These are phyloP conservation scores for Mangifera indica DNA, from an alignment of 345 rosid species.

Conservation along the genomic window DNA sequence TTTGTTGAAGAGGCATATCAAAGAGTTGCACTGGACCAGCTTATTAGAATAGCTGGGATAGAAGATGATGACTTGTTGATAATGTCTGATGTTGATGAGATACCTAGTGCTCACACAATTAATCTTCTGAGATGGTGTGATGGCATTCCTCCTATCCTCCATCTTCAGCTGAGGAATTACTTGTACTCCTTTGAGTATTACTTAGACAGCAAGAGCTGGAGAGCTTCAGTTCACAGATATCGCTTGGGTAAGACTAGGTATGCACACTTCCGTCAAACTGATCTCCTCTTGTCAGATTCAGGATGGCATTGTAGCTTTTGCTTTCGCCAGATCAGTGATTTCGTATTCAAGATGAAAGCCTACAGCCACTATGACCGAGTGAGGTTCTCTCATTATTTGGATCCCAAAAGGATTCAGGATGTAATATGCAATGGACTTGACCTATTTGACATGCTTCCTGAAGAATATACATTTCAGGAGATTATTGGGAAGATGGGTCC, in stretches of 20 bases:
- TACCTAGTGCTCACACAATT: slow-evolving; percentile 91
- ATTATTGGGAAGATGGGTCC: slow-evolving; percentile 90
- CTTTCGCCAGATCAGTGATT: slow-evolving; percentile 70
- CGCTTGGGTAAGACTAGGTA: slow-evolving; percentile 62
- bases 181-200: slow-evolving; percentile 80
- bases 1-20: slow-evolving; percentile 93
- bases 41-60: slow-evolving; percentile 76
- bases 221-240: slow-evolving; percentile 81
- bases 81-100: slow-evolving; percentile 97
- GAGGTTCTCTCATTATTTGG: slow-evolving; percentile 79
- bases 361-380: slow-evolving; percentile 90
- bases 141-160: slow-evolving; percentile 72
- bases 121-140: slow-evolving; percentile 91
- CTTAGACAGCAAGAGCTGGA: slow-evolving; percentile 80
- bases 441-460: slow-evolving; percentile 89
- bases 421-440: slow-evolving; percentile 80
- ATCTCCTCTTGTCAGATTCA: slow-evolving; percentile 64
- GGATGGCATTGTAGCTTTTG: slow-evolving; percentile 99
- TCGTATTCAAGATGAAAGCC: slow-evolving; percentile 94
- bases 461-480: slow-evolving; percentile 86
- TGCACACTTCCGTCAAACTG: slow-evolving; percentile 80
- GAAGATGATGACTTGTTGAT: slow-evolving; percentile 91
- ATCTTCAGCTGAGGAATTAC: slow-evolving; percentile 81
- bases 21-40: slow-evolving; percentile 80
- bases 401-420: slow-evolving; percentile 74